These are phyloP conservation scores for Acacia pycnantha DNA, from an alignment of 331 rosid genomes.

Conservation along the genomic window DNA sequence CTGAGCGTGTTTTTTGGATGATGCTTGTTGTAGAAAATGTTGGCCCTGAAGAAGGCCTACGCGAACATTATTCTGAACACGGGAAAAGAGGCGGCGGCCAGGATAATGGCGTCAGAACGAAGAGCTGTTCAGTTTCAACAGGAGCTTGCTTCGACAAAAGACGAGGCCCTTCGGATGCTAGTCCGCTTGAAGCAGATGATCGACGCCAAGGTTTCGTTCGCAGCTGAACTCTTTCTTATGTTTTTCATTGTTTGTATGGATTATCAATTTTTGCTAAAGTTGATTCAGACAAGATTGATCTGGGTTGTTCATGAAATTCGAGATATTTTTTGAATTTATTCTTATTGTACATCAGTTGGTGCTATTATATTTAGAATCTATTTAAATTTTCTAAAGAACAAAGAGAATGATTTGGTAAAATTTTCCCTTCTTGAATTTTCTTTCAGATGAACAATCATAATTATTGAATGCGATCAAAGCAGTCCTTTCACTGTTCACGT, in stretches of 20 bases:
- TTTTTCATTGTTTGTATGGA: neutral
- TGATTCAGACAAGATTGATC: neutral
- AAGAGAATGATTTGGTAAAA: neutral
- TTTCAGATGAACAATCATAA: neutral
- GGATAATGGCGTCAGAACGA: conserved; percentile 69
- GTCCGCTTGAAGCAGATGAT: conserved; percentile 62
- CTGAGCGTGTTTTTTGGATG: neutral
- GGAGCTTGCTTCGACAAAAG: conserved; percentile 52
- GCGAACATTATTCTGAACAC: conserved; percentile 82
- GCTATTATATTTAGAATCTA: neutral
- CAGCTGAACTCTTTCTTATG: neutral
- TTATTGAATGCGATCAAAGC: neutral
- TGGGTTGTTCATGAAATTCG: neutral
- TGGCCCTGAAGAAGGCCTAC: conserved; percentile 77
- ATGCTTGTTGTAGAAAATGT: conserved; percentile 42
- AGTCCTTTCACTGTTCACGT: neutral
- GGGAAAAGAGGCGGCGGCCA: conserved; percentile 75
- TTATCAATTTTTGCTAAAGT: neutral
- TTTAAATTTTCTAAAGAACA: neutral
- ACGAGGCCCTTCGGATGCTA: conserved; percentile 63
- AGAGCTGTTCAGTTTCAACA: conserved; percentile 49
- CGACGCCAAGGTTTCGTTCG: conserved; percentile 59
- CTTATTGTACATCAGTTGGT: neutral
- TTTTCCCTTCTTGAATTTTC: neutral
- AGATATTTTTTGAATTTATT: neutral